Conservation (phyloP, 495 filamentous ascomycete species). For the Pyrenula aspistea region DNA sequence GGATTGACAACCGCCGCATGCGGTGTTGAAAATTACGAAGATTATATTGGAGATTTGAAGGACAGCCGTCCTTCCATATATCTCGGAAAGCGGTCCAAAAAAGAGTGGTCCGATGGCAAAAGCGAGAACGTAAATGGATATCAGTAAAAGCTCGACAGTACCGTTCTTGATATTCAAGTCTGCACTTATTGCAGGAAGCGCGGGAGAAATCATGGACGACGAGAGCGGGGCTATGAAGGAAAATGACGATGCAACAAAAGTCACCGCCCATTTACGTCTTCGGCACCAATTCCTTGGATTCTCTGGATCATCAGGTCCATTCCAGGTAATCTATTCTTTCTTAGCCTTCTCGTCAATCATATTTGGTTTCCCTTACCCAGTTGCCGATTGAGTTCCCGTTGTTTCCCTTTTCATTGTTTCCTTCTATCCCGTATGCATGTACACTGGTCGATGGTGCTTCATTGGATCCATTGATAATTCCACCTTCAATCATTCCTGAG, state of each 20-base stretch:
- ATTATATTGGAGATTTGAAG: constrained; percentile 38
- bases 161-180: constrained; percentile 48
- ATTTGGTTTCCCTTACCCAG: background rate
- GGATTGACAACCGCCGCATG: constrained; percentile 42
- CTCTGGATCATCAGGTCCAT: constrained; percentile 30
- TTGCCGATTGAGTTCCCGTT: background rate
- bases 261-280: constrained; percentile 50
- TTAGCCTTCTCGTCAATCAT: background rate
- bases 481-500: background rate
- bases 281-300: constrained; percentile 47
- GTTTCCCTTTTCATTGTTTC: background rate
- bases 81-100: constrained; percentile 50
- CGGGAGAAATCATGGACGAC: constrained; percentile 63
- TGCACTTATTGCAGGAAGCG: constrained; percentile 33
- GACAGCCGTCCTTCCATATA: constrained; percentile 48
- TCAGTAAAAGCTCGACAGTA: constrained; percentile 41
- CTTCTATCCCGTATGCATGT: background rate
- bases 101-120: constrained; percentile 42
- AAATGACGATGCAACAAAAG: constrained; percentile 36
- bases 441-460: background rate
- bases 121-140: constrained; percentile 44
- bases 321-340: constrained; percentile 34
- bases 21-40: constrained; percentile 46
- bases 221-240: constrained; percentile 45
- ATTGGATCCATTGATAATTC: background rate